A percentile compares a stretch with the other conserved stretches of the same genome.
Evolutionary conservation across 352 stramenopile genomes (phyloP).

Genomic region (Pythium vanterpoolii): DNA sequence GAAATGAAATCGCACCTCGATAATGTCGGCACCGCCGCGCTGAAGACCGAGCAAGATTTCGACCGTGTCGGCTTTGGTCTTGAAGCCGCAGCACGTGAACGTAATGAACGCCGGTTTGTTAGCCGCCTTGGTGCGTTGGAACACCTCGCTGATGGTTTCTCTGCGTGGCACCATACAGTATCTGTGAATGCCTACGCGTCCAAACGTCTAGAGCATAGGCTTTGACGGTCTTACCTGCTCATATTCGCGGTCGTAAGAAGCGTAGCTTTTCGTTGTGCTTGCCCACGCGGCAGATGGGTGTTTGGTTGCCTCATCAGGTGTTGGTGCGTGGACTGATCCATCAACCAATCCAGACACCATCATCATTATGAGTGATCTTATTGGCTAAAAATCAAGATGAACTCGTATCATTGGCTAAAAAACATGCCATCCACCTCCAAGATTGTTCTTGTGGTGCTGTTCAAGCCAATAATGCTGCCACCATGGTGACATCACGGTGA

Average conservation of each 20-base stretch:
- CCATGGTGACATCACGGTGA: background rate
- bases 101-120: slow-evolving; percentile 93
- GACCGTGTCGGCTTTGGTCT: slow-evolving; percentile 93
- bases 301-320: slow-evolving; percentile 24
- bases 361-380: slow-evolving; percentile 17
- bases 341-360: slow-evolving; percentile 24
- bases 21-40: slow-evolving; percentile 94
- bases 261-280: slow-evolving; percentile 5
- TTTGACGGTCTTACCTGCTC: slow-evolving; percentile 22
- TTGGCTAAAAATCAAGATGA: slow-evolving; percentile 18
- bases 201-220: background rate
- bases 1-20: slow-evolving; percentile 60
- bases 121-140: slow-evolving; percentile 63
- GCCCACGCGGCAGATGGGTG: background rate
- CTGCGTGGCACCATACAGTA: background rate
- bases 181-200: background rate
- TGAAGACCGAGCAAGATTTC: slow-evolving; percentile 95
- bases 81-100: slow-evolving; percentile 96
- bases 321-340: slow-evolving; percentile 8
- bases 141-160: slow-evolving; percentile 67
- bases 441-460: slow-evolving; percentile 28
- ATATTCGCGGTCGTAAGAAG: slow-evolving; percentile 18
- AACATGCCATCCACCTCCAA: background rate
- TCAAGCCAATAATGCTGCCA: background rate
- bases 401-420: slow-evolving; percentile 20